Percentiles rank a stretch among this genome's conserved stretches.
These are phyloP conservation scores for Hibiscus tridactylites DNA, from an alignment of 345 rosid species.

Conservation along the genomic window DNA sequence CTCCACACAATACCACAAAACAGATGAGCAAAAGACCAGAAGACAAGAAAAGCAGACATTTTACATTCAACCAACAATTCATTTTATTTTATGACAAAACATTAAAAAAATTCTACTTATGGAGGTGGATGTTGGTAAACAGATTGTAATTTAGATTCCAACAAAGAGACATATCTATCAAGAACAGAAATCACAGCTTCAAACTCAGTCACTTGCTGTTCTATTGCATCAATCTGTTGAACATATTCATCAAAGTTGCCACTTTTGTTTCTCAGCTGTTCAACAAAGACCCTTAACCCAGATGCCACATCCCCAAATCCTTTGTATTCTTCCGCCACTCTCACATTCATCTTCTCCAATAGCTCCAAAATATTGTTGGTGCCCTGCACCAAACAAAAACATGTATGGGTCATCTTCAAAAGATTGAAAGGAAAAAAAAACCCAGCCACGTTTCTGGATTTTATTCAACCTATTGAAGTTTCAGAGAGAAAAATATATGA, in stretches of 20 bases:
- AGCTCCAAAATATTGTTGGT: conserved; percentile 59
- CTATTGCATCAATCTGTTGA: conserved; percentile 62
- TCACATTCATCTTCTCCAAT: conserved; percentile 77
- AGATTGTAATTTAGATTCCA: conserved; percentile 60
- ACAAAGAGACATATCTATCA: conserved; percentile 56
- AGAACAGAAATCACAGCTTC: conserved; percentile 76
- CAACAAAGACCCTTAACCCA: conserved; percentile 62
- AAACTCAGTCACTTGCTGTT: conserved; percentile 67
- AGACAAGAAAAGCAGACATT: background rate
- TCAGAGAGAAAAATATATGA: background rate
- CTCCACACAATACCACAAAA: background rate
- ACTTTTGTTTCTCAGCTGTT: conserved; percentile 63
- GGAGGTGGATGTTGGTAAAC: conserved; percentile 24
- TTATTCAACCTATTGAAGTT: background rate
- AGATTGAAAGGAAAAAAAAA: background rate
- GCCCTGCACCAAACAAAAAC: conserved; percentile 31
- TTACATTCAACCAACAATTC: background rate
- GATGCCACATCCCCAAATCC: conserved; percentile 74
- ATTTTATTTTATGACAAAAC: background rate
- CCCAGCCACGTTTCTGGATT: background rate
- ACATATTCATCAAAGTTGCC: conserved; percentile 67
- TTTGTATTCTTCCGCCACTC: conserved; percentile 60
- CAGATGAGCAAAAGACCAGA: background rate
- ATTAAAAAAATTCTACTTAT: background rate
- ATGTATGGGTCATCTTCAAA: background rate